These are phyloP conservation scores for Botrytis galanthina DNA, from an alignment of 2,329 filamentous ascomycete species.

Conservation along the genomic window DNA sequence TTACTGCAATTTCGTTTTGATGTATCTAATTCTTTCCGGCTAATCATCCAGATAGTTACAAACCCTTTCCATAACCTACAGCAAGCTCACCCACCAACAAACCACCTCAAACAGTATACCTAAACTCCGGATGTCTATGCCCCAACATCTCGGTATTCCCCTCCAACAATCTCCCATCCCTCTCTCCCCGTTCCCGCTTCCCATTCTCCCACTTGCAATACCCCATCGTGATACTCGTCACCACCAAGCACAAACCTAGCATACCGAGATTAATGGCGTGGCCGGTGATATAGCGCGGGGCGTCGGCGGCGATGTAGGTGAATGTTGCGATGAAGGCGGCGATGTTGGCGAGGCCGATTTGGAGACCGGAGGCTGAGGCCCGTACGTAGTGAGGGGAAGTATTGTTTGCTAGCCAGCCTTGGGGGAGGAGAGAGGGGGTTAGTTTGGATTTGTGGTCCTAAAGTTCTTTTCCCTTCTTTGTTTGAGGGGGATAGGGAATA, in stretches of 20 bases:
- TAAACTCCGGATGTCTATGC: conserved; percentile 67
- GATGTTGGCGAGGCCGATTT: conserved; percentile 67
- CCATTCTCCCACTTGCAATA: conserved; percentile 65
- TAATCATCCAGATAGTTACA: too few relatives aligned
- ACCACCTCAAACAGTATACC: conserved; percentile 56
- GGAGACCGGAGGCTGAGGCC: conserved; percentile 10
- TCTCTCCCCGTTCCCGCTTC: conserved; percentile 58
- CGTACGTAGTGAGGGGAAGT: conserved; percentile 17
- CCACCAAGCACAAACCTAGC: conserved; percentile 63
- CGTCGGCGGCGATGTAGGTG: conserved; percentile 67
- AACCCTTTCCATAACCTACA: too few relatives aligned
- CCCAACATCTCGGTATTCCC: conserved; percentile 63
- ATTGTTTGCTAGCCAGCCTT: conserved; percentile 20
- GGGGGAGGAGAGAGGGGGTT: not conserved
- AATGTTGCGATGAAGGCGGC: conserved; percentile 58
- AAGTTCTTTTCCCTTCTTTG: too few relatives aligned
- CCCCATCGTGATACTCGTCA: conserved; percentile 66
- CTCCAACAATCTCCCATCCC: conserved; percentile 64
- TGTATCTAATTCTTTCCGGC: not conserved
- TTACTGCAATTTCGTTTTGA: not conserved
- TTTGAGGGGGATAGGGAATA: too few relatives aligned
- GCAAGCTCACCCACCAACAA: too few relatives aligned
- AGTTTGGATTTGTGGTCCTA: not conserved
- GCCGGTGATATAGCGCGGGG: conserved; percentile 59
- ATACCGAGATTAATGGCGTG: conserved; percentile 75